Base-by-base conservation (phyloP, 768 basidiomycete genomes). In the Boletus speciosus region DNA sequence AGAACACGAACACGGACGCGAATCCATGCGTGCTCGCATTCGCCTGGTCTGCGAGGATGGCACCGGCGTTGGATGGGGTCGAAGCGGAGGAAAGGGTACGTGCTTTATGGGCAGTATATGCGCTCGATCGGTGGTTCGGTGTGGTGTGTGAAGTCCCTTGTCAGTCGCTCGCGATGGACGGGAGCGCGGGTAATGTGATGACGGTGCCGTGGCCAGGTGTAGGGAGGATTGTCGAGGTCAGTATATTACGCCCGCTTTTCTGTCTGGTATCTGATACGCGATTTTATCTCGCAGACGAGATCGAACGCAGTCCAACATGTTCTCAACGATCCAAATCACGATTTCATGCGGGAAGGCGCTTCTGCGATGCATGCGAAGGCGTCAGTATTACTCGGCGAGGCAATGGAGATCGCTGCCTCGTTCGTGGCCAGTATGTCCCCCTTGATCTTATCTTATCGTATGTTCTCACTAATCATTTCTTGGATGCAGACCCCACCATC, bases 181-280 rank as follows among this genome's bases (percentile, higher is more conserved):
- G 73, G 34, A 52, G 21, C 29, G 56, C 69, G 32, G 68, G 66
- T 2, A 55, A 51, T 11, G 40, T 52, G 50, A 70, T 78, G 51
- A 73, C 76, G 53, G 71, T 74, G 0, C 70, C 73, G 1, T 80
- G 79, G 79, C 79, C 78, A 21, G 39, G 57, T 61, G 40, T 50
- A 42, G 21, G 44, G 40, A 12, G 61, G 50, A 21, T 43, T 35
- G 41, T 21, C 31, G 38, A 61, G 51, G 58, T 62, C 32, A 61
- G 62, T 52, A 27, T 46, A 10, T 10, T 11, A 7, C 19, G 1
- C 2, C 14, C 9, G 1, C 47, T 56, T 35, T 29, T 58, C 32
- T 29, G 29, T 1, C 9, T 37, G 19, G 34, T 6, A 31, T 35
- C 37, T 23, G 38, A 58, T 41, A 16, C 27, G 10, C 0, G 11